Evolutionary conservation across 2,329 filamentous ascomycete species (phyloP), one percentile per base, ranked within the genome.

Genomic region (Fusarium anguioides): DNA sequence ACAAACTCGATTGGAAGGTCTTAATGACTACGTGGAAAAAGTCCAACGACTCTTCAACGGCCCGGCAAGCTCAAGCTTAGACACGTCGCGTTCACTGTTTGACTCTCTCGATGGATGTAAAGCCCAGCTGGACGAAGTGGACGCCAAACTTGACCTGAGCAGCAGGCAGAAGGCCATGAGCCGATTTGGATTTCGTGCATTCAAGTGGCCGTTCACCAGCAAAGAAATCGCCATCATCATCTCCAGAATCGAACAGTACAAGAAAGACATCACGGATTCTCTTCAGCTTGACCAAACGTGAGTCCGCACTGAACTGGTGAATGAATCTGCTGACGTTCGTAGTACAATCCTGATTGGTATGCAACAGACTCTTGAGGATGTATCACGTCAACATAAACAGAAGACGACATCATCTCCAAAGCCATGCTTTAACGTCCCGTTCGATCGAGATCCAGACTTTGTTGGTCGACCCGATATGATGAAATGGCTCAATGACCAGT

Each of bases 361-460:
- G n/a, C 24, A 29, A 6, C 40, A 52, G 3, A 12, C 12, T 9
- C 17, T 52, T 0, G 11, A 27, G 6, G 8, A 9, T 3, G 9
- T 52, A 3, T 27, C 40, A 2, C 8, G 35, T 0, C n/a, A 27
- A 10, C 11, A 33, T 4, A 47, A 6, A n/a, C 15, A 5, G 12
- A 3, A 12, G n/a, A 0, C 3, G 9, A 5, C 8, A n/a, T n/a
- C n/a, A n/a, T n/a, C n/a, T n/a, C 21, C 6, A 2, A 11, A 21
- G 3, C 8, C 49, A 14, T 46, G 27, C 14, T 60, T 63, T 9
- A 45, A 18, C 26, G 39, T 74, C 4, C 73, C 77, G 7, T 79
- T 78, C 51, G 67, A 66, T 15, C 72, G 67, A 27, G 75, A 79
- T 35, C 63, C 57, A 8, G 71, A 75, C 52, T 79, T 78, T 21